A percentile compares a stretch with the other conserved stretches of the same genome.
These are phyloP conservation scores for Phaseolus coccineus DNA, from an alignment of 331 rosid species.

Conservation along the genomic window DNA sequence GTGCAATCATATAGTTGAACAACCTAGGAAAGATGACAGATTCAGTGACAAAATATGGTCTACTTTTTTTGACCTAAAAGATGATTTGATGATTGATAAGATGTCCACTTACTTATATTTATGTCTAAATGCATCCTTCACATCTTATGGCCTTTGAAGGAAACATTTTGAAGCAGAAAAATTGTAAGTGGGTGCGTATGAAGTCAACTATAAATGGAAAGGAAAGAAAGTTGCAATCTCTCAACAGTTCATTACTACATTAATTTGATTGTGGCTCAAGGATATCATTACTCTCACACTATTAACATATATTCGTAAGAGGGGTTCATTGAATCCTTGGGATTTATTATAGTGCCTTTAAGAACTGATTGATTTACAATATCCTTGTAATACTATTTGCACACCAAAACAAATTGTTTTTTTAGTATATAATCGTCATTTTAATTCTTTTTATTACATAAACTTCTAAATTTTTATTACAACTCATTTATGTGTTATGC, in stretches of 20 bases:
- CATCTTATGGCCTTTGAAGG: conserved; percentile 42
- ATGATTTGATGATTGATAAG: conserved; percentile 42
- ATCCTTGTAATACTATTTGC: neutral
- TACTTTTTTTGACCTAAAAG: conserved; percentile 42
- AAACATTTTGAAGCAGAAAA: conserved; percentile 36
- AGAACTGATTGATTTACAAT: conserved; percentile 17
- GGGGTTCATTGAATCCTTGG: conserved; percentile 38
- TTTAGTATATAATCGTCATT: conserved; percentile 9
- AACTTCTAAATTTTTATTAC: too few species aligned
- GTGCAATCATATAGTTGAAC: conserved; percentile 34
- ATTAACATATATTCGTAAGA: neutral
- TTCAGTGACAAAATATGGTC: conserved; percentile 34
- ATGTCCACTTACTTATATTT: conserved; percentile 36
- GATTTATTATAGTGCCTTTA: conserved; percentile 38
- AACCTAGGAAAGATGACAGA: conserved; percentile 44
- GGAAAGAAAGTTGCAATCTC: conserved; percentile 7
- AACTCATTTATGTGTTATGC: too few species aligned
- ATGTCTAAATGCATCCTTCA: conserved; percentile 54
- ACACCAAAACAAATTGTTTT: neutral
- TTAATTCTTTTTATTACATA: neutral
- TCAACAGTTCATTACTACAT: conserved; percentile 33
- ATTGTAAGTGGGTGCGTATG: conserved; percentile 30
- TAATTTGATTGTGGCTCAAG: conserved; percentile 22
- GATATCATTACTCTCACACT: conserved; percentile 36
- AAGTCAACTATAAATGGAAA: conserved; percentile 42